These are phyloP conservation scores for Drosera capensis DNA, from an alignment of 148 eudicot species.

Conservation along the genomic window DNA sequence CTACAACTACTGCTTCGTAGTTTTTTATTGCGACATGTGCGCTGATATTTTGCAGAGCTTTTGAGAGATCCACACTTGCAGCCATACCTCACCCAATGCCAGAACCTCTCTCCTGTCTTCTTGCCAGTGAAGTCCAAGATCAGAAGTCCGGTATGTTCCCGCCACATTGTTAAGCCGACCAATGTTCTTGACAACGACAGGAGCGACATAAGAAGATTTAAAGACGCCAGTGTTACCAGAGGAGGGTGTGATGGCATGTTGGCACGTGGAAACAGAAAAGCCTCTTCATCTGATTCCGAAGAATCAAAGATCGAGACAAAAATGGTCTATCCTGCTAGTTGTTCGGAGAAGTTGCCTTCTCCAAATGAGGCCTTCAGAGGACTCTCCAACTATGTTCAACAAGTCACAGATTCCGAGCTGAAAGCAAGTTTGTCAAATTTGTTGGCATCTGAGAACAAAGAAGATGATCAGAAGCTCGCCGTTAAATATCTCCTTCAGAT, in stretches of 20 bases:
- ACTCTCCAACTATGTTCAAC: conserved; percentile 20
- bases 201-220: conserved; percentile 9
- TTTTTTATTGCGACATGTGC: background rate
- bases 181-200: conserved; percentile 4
- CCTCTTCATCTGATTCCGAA: conserved; percentile 27
- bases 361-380: conserved; percentile 27
- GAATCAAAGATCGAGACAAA: conserved; percentile 35
- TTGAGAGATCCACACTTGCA: conserved; percentile 39
- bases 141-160: conserved; percentile 6
- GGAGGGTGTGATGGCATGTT: background rate
- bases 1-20: background rate
- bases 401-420: conserved; percentile 23
- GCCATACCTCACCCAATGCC: conserved; percentile 36
- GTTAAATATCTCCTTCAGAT: conserved; percentile 17
- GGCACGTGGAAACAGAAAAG: conserved; percentile 14
- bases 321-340: conserved; percentile 34
- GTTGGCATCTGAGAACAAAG: conserved; percentile 6
- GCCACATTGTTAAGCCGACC: conserved; percentile 6
- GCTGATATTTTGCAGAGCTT: conserved; percentile 18
- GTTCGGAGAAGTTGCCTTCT: conserved; percentile 25
- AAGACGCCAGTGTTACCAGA: background rate
- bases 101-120: conserved; percentile 20
- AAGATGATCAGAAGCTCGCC: conserved; percentile 17
- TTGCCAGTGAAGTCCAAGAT: conserved; percentile 27
- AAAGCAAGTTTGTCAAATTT: conserved; percentile 12